phyloP scores from a whole-genome alignment of 2,329 filamentous ascomycete species.

The Nemania diffusa region DNA sequence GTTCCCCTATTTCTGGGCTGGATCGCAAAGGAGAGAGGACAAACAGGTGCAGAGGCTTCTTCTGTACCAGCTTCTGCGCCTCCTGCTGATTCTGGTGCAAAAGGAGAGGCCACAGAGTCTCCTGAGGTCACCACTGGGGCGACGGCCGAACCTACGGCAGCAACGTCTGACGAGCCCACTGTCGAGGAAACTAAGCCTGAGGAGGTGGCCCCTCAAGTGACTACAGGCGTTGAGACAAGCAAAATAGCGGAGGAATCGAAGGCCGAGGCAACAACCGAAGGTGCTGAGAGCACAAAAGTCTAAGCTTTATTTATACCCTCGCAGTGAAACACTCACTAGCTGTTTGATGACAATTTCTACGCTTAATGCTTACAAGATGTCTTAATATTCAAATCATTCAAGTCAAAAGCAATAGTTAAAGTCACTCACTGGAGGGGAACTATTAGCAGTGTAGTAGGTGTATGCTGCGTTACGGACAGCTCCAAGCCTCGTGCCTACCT shows the following conservation, averaged over 20 bases:
- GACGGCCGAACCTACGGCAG: constrained; percentile 19
- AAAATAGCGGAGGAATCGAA: constrained; percentile 16
- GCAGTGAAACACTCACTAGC: neutral
- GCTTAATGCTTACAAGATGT: neutral
- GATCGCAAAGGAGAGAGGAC: constrained; percentile 60
- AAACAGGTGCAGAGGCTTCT: constrained; percentile 13
- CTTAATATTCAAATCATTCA: neutral
- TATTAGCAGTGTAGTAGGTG: neutral
- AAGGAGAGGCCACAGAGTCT: constrained; percentile 11
- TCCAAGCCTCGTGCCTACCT: neutral
- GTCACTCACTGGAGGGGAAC: neutral
- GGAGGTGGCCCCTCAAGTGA: neutral
- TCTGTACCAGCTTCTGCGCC: constrained; percentile 13
- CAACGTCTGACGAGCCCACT: constrained; percentile 20
- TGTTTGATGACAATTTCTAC: neutral
- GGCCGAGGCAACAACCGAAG: constrained; percentile 10
- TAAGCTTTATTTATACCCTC: neutral
- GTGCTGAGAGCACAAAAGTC: constrained; percentile 7
- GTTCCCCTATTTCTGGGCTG: constrained; percentile 75
- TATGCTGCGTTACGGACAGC: neutral
- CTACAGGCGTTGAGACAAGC: constrained; percentile 4
- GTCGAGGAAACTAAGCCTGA: constrained; percentile 15
- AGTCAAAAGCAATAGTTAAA: neutral
- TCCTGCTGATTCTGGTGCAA: constrained; percentile 5
- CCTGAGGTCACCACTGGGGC: constrained; percentile 33